A percentile compares a stretch with the other conserved stretches of the same genome.
Evolutionary conservation across 1,284 basidiomycete species (phyloP).

Genomic region (Rhodotorula mucilaginosa): DNA sequence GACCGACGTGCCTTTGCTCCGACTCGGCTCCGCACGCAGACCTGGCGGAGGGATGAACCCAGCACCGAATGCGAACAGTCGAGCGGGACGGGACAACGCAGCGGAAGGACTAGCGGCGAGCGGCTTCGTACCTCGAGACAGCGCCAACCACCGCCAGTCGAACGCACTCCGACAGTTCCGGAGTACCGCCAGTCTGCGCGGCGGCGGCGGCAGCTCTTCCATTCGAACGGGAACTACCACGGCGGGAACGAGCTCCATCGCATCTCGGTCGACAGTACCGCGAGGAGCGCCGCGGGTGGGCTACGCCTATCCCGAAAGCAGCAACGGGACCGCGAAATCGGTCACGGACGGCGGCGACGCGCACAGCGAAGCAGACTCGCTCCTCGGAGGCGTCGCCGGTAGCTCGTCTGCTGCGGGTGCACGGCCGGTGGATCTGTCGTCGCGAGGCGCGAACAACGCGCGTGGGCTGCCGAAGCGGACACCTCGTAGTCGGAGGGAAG

Average conservation of each 20-base stretch:
- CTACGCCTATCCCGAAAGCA: conserved; percentile 8
- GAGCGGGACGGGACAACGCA: not conserved
- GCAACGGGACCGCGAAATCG: not conserved
- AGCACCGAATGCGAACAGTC: too few relatives aligned
- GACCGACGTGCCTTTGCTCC: conserved; percentile 34
- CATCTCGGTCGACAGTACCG: not conserved
- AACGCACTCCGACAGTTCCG: conserved; percentile 37
- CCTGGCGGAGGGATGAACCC: too few relatives aligned
- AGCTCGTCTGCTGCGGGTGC: not conserved
- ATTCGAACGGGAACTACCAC: not conserved
- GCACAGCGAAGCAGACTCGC: conserved; percentile 13
- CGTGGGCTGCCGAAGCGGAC: not conserved
- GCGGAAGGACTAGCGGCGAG: not conserved
- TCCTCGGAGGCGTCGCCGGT: not conserved
- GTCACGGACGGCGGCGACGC: conserved; percentile 10
- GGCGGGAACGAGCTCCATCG: not conserved
- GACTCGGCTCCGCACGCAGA: conserved; percentile 9
- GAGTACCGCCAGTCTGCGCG: not conserved
- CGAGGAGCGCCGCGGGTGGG: not conserved
- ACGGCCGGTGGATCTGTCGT: conserved; percentile 1
- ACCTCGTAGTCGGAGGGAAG: not conserved
- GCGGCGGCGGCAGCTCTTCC: not conserved
- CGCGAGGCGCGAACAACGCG: not conserved
- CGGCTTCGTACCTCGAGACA: conserved; percentile 18
- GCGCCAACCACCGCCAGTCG: conserved; percentile 17